Evolutionary conservation across 176 grass and related monocot genomes (phyloP).

Genomic region (Paspalum notatum): DNA sequence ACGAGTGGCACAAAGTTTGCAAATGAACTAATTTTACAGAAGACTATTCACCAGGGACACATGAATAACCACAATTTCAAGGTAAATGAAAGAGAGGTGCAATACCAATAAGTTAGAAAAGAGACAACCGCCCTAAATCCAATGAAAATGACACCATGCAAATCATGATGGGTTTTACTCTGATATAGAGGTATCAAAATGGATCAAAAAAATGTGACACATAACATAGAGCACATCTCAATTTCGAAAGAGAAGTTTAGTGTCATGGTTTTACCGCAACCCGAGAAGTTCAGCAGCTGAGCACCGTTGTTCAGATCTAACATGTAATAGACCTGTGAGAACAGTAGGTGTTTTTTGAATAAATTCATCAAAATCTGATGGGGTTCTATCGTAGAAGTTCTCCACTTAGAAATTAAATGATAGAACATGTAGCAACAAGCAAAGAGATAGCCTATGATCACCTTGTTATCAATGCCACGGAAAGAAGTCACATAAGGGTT

Average conservation of each 20-base stretch:
- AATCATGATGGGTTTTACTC: neutral
- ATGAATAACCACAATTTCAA: slow-evolving; percentile 11
- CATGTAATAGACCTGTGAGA: slow-evolving; percentile 98
- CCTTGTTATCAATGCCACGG: slow-evolving; percentile 97
- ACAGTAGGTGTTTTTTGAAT: slow-evolving; percentile 22
- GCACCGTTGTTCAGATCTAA: slow-evolving; percentile 69
- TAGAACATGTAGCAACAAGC: neutral
- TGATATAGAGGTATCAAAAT: neutral
- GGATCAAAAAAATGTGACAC: neutral
- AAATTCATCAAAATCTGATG: neutral
- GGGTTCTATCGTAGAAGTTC: neutral
- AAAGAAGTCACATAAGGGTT: slow-evolving; percentile 89
- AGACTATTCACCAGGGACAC: neutral
- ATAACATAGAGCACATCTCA: slow-evolving; percentile 13
- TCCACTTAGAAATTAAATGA: neutral
- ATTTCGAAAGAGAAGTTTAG: slow-evolving; percentile 5
- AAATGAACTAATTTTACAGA: too few species aligned
- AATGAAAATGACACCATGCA: neutral
- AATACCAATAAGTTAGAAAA: neutral
- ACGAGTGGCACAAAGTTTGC: too few species aligned
- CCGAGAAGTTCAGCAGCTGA: slow-evolving; percentile 81
- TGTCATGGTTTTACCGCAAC: slow-evolving; percentile 77
- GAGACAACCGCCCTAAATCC: neutral
- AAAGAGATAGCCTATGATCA: slow-evolving; percentile 33
- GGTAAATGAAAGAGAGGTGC: neutral